phyloP scores from a whole-genome alignment of 2,329 filamentous ascomycete species.

The Hypoxylon sp. region DNA sequence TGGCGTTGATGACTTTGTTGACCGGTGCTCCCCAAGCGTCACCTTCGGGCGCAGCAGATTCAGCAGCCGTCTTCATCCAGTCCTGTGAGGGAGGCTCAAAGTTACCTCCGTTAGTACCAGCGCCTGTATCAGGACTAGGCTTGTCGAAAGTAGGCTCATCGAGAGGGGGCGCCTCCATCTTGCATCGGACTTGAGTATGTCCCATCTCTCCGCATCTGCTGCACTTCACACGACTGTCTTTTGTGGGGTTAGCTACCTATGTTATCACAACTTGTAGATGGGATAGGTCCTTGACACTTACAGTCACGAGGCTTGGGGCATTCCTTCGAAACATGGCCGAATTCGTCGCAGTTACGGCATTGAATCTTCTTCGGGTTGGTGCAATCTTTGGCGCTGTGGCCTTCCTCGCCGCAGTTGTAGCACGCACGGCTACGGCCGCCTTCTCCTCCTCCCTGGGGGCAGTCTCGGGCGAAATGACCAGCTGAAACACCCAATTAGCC shows the following conservation, averaged over 20 bases:
- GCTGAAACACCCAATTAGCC: constrained; percentile 55
- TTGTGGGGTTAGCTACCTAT: constrained; percentile 47
- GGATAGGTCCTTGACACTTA: constrained; percentile 51
- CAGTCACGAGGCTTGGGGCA: constrained; percentile 71
- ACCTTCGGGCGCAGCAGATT: constrained; percentile 6
- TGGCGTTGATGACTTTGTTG: background rate
- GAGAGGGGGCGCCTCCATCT: constrained; percentile 42
- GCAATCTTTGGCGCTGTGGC: constrained; percentile 75
- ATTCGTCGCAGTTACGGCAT: constrained; percentile 68
- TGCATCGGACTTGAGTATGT: constrained; percentile 60
- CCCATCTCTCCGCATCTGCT: constrained; percentile 68
- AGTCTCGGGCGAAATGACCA: constrained; percentile 73
- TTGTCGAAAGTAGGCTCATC: constrained; percentile 28
- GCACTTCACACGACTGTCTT: constrained; percentile 70
- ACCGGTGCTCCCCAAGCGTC: constrained; percentile 9
- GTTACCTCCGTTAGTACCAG: constrained; percentile 26
- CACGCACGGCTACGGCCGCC: constrained; percentile 59
- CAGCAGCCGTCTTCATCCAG: constrained; percentile 4
- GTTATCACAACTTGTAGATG: background rate
- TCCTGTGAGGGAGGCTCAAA: constrained; percentile 8
- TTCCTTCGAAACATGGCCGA: constrained; percentile 63
- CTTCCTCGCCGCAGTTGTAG: constrained; percentile 71
- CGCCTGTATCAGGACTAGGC: constrained; percentile 5
- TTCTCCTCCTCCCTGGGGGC: constrained; percentile 57
- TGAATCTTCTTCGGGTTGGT: constrained; percentile 62